A percentile compares a stretch with the other conserved stretches of the same genome.
These are phyloP conservation scores for Dendryphion nanum DNA, from an alignment of 2,329 filamentous ascomycete genomes.

Conservation along the genomic window DNA sequence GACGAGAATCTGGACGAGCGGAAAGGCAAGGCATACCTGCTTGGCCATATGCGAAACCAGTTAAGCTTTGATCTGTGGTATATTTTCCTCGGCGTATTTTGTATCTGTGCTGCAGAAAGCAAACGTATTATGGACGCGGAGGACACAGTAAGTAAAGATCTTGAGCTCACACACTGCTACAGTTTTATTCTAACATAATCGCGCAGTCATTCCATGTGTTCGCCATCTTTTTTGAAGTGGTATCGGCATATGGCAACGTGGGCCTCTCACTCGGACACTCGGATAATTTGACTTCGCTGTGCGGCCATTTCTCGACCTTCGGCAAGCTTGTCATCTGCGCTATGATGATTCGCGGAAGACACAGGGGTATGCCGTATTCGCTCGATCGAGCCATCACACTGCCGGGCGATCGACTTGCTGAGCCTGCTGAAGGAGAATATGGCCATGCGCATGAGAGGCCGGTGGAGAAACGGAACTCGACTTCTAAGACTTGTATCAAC, in stretches of 20 bases:
- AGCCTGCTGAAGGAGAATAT: too few species aligned
- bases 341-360: conserved; percentile 56
- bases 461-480: too few species aligned
- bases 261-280: conserved; percentile 48
- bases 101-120: conserved; percentile 27
- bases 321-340: conserved; percentile 55
- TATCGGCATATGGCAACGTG: conserved; percentile 38
- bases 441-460: too few species aligned
- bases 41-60: conserved; percentile 44
- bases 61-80: conserved; percentile 46
- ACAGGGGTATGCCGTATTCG: conserved; percentile 53
- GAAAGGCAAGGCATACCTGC: conserved; percentile 9
- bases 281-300: conserved; percentile 43
- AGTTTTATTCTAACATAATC: too few species aligned
- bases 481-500: too few species aligned
- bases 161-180: too few species aligned
- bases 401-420: conserved; percentile 21
- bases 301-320: conserved; percentile 47
- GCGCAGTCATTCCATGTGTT: conserved; percentile 40
- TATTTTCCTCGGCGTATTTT: conserved; percentile 42
- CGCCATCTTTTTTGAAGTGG: conserved; percentile 45
- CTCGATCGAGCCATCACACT: conserved; percentile 47
- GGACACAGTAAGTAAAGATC: too few species aligned
- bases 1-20: conserved; percentile 18
- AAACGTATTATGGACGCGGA: conserved; percentile 38